phyloP scores from a whole-genome alignment of 1,284 basidiomycete genomes.

The Puccinia triticina region DNA sequence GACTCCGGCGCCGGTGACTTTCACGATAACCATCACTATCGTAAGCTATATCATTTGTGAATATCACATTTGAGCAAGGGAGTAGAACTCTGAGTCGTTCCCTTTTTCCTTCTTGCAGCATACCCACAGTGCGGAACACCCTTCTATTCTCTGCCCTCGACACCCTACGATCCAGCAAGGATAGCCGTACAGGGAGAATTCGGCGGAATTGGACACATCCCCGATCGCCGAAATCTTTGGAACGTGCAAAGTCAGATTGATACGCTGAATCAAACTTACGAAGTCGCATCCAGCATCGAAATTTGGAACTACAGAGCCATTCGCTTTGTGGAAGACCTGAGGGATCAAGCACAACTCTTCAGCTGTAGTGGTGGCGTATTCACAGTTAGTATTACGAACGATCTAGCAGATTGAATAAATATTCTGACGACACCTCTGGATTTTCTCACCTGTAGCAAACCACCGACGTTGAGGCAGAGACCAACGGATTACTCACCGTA shows the following conservation, averaged over 20 bases:
- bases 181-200: slow-evolving; percentile 47
- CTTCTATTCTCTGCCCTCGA: slow-evolving; percentile 17
- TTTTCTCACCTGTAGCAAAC: slow-evolving; percentile 37
- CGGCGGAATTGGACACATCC: slow-evolving; percentile 47
- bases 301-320: slow-evolving; percentile 46
- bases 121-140: slow-evolving; percentile 45
- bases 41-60: slow-evolving; percentile 6
- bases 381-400: slow-evolving; percentile 14
- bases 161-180: slow-evolving; percentile 32
- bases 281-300: slow-evolving; percentile 27
- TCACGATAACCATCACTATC: slow-evolving; percentile 47
- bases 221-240: slow-evolving; percentile 23
- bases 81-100: not conserved
- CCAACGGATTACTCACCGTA: slow-evolving; percentile 45
- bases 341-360: slow-evolving; percentile 11
- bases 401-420: too few relatives aligned
- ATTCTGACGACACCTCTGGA: too few relatives aligned
- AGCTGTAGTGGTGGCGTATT: slow-evolving; percentile 49
- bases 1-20: slow-evolving; percentile 42
- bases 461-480: slow-evolving; percentile 47
- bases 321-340: slow-evolving; percentile 30
- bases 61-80: not conserved
- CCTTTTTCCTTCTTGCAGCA: not conserved
- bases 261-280: slow-evolving; percentile 45
- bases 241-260: slow-evolving; percentile 21